These are phyloP conservation scores for Candida rishiriensis DNA, from an alignment of 805 yeast genomes.

Conservation along the genomic window DNA sequence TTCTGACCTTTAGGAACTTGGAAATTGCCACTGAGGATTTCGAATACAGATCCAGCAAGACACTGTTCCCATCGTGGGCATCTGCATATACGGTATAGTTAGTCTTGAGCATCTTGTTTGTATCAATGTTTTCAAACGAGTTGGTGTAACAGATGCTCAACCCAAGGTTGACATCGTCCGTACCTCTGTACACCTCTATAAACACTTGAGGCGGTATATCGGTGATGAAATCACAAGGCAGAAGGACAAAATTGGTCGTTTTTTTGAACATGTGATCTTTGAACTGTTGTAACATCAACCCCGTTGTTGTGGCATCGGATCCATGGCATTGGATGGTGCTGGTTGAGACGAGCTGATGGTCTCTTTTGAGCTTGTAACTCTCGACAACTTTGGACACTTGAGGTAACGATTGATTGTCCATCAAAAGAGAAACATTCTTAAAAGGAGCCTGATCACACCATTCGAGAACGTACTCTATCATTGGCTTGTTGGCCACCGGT, in stretches of 20 bases:
- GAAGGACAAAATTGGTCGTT: constrained; percentile 58
- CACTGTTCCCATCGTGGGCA: constrained; percentile 36
- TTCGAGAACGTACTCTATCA: constrained; percentile 80
- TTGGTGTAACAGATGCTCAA: constrained; percentile 75
- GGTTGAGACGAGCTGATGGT: constrained; percentile 25
- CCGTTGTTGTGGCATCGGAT: constrained; percentile 51
- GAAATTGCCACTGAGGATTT: constrained; percentile 64
- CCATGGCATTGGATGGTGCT: constrained; percentile 39
- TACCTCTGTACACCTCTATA: constrained; percentile 76
- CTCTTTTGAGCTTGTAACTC: constrained; percentile 39
- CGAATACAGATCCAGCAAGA: constrained; percentile 67
- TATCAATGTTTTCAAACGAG: constrained; percentile 66
- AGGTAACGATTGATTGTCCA: constrained; percentile 40
- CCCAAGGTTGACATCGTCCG: constrained; percentile 63
- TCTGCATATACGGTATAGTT: constrained; percentile 66
- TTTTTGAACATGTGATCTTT: constrained; percentile 31
- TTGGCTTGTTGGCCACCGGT: constrained; percentile 86
- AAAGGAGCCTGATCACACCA: constrained; percentile 93
- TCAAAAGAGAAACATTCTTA: constrained; percentile 59
- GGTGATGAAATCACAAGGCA: constrained; percentile 93
- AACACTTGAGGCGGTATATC: constrained; percentile 87
- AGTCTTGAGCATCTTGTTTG: constrained; percentile 60
- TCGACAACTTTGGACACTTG: constrained; percentile 47
- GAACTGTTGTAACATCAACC: constrained; percentile 53
- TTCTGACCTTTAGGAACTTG: constrained; percentile 71